Conservation (phyloP, 768 basidiomycete species). For the Asterophora lycoperdoides region DNA sequence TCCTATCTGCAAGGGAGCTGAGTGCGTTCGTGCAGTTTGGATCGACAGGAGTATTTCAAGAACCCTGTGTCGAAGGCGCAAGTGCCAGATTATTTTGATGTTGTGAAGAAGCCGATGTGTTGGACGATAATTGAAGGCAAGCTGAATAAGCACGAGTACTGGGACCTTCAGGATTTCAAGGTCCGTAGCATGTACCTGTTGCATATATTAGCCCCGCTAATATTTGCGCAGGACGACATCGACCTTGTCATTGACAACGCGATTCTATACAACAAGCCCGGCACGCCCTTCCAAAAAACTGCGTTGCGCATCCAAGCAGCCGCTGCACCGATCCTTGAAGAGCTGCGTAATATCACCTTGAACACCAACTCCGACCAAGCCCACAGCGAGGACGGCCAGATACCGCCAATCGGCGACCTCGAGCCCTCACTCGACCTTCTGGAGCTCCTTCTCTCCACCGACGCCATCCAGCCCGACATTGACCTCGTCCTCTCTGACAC, state of each 20-base stretch:
- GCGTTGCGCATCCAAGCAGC: slow-evolving; percentile 58
- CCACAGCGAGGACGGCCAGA: not conserved
- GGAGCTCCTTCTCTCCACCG: slow-evolving; percentile 49
- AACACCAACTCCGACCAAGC: not conserved
- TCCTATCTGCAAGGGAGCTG: not conserved
- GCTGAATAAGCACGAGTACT: slow-evolving; percentile 79
- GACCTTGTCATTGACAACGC: slow-evolving; percentile 83
- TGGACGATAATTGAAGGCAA: slow-evolving; percentile 80
- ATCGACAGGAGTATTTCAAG: slow-evolving; percentile 72
- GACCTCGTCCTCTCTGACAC: slow-evolving; percentile 52
- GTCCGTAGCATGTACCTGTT: slow-evolving; percentile 30
- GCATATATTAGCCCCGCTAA: not conserved
- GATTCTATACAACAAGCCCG: slow-evolving; percentile 75
- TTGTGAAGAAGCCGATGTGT: slow-evolving; percentile 85
- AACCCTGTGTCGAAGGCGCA: slow-evolving; percentile 74
- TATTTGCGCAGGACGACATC: slow-evolving; percentile 61
- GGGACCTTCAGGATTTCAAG: slow-evolving; percentile 70
- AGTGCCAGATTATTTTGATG: slow-evolving; percentile 89
- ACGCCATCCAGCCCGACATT: slow-evolving; percentile 47
- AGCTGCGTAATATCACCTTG: slow-evolving; percentile 29
- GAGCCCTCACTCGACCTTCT: slow-evolving; percentile 64
- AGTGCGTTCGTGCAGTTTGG: slow-evolving; percentile 44
- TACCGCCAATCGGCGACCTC: slow-evolving; percentile 56
- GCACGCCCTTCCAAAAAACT: slow-evolving; percentile 63
- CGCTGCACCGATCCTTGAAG: slow-evolving; percentile 36